Base-by-base conservation (phyloP, 1,284 basidiomycete genomes). In the Polyporus tsugae region DNA sequence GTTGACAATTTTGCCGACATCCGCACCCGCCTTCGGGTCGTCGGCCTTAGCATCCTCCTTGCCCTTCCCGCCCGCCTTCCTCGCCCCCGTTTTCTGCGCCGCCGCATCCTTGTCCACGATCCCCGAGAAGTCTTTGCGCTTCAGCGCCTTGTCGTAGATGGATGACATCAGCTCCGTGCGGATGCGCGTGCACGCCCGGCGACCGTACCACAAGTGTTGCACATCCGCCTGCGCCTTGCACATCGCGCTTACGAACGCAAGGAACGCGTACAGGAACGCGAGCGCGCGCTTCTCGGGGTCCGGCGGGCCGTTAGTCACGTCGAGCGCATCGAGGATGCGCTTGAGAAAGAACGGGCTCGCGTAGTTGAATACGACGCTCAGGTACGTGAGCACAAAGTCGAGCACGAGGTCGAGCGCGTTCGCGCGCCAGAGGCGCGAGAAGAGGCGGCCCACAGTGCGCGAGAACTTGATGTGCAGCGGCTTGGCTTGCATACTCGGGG, bases 71-170 rank as follows among this genome's bases (percentile, higher is more conserved):
- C 58, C 38, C 2, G 38, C 58, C 38, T 60, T 60, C 22, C 58
- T 22, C 7, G 74, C 83, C 74, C 82, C 87, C 13, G 25, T 29
- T 38, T 60, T 38, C n/a, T 63, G 59, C 72, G 63, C 73, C 4
- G 68, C 72, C 6, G 70, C 71, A 42, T 84, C 82, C 74, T 81
- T 79, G 59, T 89, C 85, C 1, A 93, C 82, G 35, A 95, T 84
- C 0, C 95, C 95, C 0, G 93, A 93, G 67, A 91, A 91, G 78
- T 98, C 95, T 76, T 91, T 92, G 35, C 95, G 84, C 77, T 92
- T 92, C 52, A 98, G 82, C 0, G 96, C 91, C 79, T 98, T 98
- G 78, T 96, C 93, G 76, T 97, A 98, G 64, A 98, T 93, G 0
- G 92, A 84, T 0, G 92, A 87, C 85, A 93, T 95, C 17, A 96